Base-by-base conservation (phyloP, 805 yeast genomes). In the Suhomyces prunicola region DNA sequence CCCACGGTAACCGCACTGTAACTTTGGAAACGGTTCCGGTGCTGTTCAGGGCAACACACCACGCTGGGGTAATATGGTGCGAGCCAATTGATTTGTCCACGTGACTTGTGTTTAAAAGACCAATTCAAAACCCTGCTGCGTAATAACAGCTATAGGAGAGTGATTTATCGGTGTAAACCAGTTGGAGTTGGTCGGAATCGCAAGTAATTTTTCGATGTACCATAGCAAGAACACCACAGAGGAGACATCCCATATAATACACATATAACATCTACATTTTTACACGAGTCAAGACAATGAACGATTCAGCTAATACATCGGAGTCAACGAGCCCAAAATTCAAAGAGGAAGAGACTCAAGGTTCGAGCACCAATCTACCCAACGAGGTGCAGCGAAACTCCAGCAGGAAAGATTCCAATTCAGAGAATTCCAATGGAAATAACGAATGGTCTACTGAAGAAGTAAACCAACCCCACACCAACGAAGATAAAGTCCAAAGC, bases 401-500 rank as follows among this genome's bases (percentile, higher is more conserved):
- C 6, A 33, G 12, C 17, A 6, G 17, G 4, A n/a, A 13, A 33
- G 9, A 9, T 33, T 13, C 17, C 9, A 33, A 33, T 33, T 6
- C 36, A 22, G 26, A 36, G 46, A 40, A 13, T 31, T n/a, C 26
- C 24, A 36, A 42, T n/a, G 33, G 36, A 5, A 44, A 10, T 12
- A 24, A 27, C 6, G 47, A 44, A 27, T 46, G 45, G 46, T 24
- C 54, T 22, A 31, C 22, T 19, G 48, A 46, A n/a, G 48, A 46
- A 19, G 36, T 29, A n/a, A 24, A 46, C 17, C 45, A 33, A n/a
- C 31, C 22, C 19, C 13, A 45, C 19, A n/a, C 47, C 35, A 15
- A 46, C 10, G 48, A 33, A 27, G 24, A 27, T 12, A 39, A 50
- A 23, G 31, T 56, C n/a, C n/a, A 54, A 26, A 60, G 58, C 17